Conservation (phyloP, 805 yeast genomes). For the Trichomonascus vanleenenianus region DNA sequence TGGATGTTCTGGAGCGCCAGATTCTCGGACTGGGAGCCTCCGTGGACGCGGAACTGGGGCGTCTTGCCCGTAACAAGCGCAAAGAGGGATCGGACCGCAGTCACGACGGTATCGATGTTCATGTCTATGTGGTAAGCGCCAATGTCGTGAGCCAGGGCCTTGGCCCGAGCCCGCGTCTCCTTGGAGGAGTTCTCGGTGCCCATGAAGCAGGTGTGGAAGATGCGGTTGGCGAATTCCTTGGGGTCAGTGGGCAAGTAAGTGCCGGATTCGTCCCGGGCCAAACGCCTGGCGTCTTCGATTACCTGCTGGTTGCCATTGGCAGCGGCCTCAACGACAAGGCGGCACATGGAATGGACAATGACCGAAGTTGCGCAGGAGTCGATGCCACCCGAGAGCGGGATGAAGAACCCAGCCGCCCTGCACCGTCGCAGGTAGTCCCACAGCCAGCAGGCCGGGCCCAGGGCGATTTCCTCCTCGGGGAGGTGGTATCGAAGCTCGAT, state of each 20-base stretch:
- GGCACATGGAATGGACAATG: constrained; percentile 90
- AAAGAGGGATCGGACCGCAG: constrained; percentile 66
- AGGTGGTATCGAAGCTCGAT: constrained; percentile 52
- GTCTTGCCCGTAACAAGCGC: constrained; percentile 83
- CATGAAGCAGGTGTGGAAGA: constrained; percentile 91
- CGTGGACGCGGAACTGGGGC: constrained; percentile 86
- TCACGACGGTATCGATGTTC: constrained; percentile 82
- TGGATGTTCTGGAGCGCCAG: constrained; percentile 94
- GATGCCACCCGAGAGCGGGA: constrained; percentile 95
- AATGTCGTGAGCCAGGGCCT: constrained; percentile 59
- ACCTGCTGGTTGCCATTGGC: constrained; percentile 67
- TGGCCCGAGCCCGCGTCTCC: constrained; percentile 82
- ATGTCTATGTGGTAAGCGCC: constrained; percentile 89
- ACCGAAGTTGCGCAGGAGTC: constrained; percentile 97
- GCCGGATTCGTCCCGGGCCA: constrained; percentile 39
- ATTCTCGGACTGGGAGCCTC: constrained; percentile 88
- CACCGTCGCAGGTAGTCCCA: constrained; percentile 97
- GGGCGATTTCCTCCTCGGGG: constrained; percentile 94
- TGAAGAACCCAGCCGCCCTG: constrained; percentile 80
- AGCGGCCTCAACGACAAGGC: constrained; percentile 68
- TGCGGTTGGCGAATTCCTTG: constrained; percentile 60
- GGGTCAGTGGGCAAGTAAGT: constrained; percentile 68
- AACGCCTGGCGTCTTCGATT: constrained; percentile 59
- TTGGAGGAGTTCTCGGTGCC: constrained; percentile 88
- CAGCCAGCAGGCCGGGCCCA: constrained; percentile 99